Evolutionary conservation across 495 filamentous ascomycete genomes (phyloP), one percentile per base, ranked within the genome.

Genomic region (Peziza echinospora): DNA sequence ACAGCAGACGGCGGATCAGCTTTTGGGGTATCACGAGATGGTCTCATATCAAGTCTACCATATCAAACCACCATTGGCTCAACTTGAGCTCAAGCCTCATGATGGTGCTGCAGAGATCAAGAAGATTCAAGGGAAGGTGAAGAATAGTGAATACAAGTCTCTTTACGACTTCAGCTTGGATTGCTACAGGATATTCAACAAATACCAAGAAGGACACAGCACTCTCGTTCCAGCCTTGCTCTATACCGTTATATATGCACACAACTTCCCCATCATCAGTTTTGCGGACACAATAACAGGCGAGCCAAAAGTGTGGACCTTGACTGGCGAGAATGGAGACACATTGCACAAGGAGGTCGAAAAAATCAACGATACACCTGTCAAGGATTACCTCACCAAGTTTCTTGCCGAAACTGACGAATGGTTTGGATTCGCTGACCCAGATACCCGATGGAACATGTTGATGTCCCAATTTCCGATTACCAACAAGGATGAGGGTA

Each of bases 131-230:
- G 25, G 41, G 8, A 52, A 54, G 8, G 37, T 24, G 8, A 48
- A 26, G 19, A 24, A 45, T 25, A 17, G 26, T 10, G 22, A 5
- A 10, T 55, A 55, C 21, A 34, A 47, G 5, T 48, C 30, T 10
- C 49, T 53, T 43, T 56, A 48, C 51, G 41, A 46, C 21, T 56
- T 56, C 17, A 44, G 51, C 39, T 43, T 41, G 30, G 54, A 53
- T 26, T 30, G 53, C 26, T 46, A 51, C 16, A 26, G 26, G 9
- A 44, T 56, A 26, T 51, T 56, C 30, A 48, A 51, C 24, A 45
- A 26, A 9, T 54, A 49, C 30, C 39, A 49, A 6, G 51, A 51
- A 23, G 54, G 51, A 2, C 51, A 56, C 41, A 56, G 46, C 8
- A 45, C 41, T 19, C 49, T 49, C 26, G 40, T 37, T 11, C 30